These are phyloP conservation scores for Canariomyces notabilis DNA, from an alignment of 2,329 filamentous ascomycete genomes.

Conservation along the genomic window DNA sequence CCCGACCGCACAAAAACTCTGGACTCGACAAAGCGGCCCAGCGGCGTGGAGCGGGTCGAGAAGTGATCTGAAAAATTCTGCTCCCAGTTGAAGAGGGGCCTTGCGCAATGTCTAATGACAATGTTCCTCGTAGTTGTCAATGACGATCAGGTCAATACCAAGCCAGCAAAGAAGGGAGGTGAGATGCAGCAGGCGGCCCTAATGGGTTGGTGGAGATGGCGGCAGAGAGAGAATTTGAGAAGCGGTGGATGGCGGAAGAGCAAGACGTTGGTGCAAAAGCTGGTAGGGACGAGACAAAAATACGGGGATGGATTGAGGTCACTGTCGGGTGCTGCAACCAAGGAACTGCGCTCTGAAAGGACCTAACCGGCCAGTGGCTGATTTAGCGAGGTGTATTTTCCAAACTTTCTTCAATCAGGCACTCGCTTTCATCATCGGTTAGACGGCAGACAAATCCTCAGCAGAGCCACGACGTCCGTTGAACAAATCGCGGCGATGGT, in stretches of 20 bases:
- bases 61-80: neutral
- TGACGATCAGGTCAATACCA: neutral
- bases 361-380: slow-evolving; percentile 10
- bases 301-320: slow-evolving; percentile 21
- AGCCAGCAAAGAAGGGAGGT: neutral
- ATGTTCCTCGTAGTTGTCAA: neutral
- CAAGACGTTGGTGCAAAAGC: slow-evolving; percentile 3
- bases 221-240: neutral
- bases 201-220: neutral
- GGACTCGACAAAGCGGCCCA: slow-evolving; percentile 1
- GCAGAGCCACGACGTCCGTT: neutral
- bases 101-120: neutral
- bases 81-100: neutral
- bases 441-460: slow-evolving; percentile 17
- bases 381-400: slow-evolving; percentile 2
- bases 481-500: neutral
- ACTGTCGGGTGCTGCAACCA: slow-evolving; percentile 24
- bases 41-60: neutral
- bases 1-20: neutral
- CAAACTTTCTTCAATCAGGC: slow-evolving; percentile 18
- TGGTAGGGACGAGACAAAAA: slow-evolving; percentile 15
- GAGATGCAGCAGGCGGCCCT: neutral
- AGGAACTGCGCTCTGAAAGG: slow-evolving; percentile 16
- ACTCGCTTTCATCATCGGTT: slow-evolving; percentile 27
- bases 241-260: neutral